Evolutionary conservation across 129 eudicot genomes (phyloP).

Genomic region (carrot (Daucus carota)): DNA sequence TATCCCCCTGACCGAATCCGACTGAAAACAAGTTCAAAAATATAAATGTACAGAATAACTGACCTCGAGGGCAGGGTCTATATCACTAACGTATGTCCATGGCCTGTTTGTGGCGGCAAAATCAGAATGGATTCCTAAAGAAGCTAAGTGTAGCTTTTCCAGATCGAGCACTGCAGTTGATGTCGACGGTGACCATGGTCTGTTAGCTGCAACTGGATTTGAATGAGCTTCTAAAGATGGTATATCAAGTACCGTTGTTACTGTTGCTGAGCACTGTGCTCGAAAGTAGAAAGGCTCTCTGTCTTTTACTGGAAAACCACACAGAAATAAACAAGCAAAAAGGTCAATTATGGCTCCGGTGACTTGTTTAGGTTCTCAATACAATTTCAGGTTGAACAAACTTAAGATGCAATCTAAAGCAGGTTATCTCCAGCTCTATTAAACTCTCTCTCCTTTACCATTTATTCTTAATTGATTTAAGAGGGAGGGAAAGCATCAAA

Average conservation of each 20-base stretch:
- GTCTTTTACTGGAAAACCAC: constrained; percentile 50
- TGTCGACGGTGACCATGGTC: constrained; percentile 54
- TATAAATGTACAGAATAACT: constrained; percentile 11
- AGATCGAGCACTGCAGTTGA: constrained; percentile 51
- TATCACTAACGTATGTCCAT: constrained; percentile 36
- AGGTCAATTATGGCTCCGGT: not conserved
- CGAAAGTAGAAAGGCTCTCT: constrained; percentile 44
- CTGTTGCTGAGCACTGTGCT: constrained; percentile 47
- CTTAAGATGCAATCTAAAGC: not conserved
- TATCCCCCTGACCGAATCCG: not conserved
- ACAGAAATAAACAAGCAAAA: not conserved
- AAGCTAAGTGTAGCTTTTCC: constrained; percentile 51
- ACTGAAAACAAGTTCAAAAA: not conserved
- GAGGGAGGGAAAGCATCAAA: not conserved
- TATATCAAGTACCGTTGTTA: constrained; percentile 41
- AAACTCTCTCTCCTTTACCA: not conserved
- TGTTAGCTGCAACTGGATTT: constrained; percentile 39
- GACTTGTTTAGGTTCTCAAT: not conserved
- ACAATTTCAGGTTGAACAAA: not conserved
- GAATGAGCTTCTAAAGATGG: constrained; percentile 57
- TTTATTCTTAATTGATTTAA: not conserved
- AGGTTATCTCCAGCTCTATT: not conserved
- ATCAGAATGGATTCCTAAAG: constrained; percentile 48
- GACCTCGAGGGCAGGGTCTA: constrained; percentile 45
- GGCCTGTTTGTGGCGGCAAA: constrained; percentile 32